Evolutionary conservation across 768 basidiomycete genomes (phyloP).

Genomic region (Butyriboletus loyo): DNA sequence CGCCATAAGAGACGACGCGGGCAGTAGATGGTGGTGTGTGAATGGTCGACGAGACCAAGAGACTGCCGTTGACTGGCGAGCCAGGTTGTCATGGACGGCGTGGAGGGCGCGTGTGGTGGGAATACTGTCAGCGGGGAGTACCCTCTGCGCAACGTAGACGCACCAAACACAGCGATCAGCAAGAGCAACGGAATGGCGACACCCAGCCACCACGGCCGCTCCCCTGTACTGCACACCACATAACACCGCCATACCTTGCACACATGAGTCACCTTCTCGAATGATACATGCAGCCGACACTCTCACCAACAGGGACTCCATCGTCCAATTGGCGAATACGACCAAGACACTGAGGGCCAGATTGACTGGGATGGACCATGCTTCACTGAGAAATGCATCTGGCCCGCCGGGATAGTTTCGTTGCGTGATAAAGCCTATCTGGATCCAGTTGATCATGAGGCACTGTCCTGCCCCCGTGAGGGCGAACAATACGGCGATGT

Average conservation of each 20-base stretch:
- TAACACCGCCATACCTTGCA: constrained; percentile 45
- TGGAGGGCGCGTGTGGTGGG: not conserved
- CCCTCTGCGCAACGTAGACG: constrained; percentile 2
- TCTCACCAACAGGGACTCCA: constrained; percentile 5
- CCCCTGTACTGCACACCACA: constrained; percentile 43
- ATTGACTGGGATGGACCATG: constrained; percentile 8
- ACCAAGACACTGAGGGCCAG: not conserved
- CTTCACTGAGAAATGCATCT: constrained; percentile 12
- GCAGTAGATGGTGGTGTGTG: not conserved
- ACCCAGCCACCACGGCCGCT: constrained; percentile 27
- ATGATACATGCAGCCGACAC: not conserved
- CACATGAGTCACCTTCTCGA: not conserved
- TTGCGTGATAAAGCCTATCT: constrained; percentile 25
- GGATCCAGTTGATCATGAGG: constrained; percentile 23
- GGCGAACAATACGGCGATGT: not conserved
- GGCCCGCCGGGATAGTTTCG: constrained; percentile 33
- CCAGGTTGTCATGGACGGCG: not conserved
- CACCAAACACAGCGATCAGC: constrained; percentile 42
- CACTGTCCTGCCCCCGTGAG: constrained; percentile 18
- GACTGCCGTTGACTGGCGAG: not conserved
- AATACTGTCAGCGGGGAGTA: not conserved
- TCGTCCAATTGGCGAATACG: constrained; percentile 8
- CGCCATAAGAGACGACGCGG: constrained; percentile 24
- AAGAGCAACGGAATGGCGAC: constrained; percentile 36
- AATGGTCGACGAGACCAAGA: constrained; percentile 28